Base-by-base conservation (phyloP, 2,329 filamentous ascomycete species). In the Chaetomium strumarium region DNA sequence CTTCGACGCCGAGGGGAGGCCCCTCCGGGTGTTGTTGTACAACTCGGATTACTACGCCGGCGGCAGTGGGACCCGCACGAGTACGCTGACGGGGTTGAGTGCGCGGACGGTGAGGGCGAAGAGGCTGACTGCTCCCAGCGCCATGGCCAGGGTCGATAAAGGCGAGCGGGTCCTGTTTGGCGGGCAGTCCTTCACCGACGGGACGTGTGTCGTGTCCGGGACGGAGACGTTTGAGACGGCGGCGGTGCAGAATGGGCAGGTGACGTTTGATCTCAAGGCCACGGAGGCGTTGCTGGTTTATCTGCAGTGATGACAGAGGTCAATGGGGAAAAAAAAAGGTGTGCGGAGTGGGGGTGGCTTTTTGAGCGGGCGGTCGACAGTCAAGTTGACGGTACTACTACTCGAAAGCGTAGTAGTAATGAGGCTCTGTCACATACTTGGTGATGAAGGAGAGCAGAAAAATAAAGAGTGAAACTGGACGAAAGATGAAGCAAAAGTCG, bases 241-340 rank as follows among this genome's bases (percentile, higher is more conserved):
- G 5, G 42, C 49, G 7, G 69, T 72, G 5, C 62, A 56, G 13
- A 62, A 60, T n/a, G 72, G 72, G 1, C 60, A 66, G 39, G 71
- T 66, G 1, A 72, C 67, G 0, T 72, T 75, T 48, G 66, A 63
- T 1, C 51, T 79, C 19, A 63, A 62, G 17, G 76, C 74, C 6
- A 72, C 71, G 7, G 76, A 79, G 60, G 75, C 74, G 5, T 60
- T 78, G 51, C 52, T 79, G 44, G 67, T 78, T 20, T 75, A 76
- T 62, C 55, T 79, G 46, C 58, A 72, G 56, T 65, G 29, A 50
- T 14, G 9, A 29, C 11, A 33, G 33, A n/a, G 34, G 13, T 13
- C 11, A 10, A 34, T 24, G 24, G 24, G 7, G 24, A 24, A 24
- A 4, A 7, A n/a, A n/a, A n/a, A n/a, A n/a, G n/a, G n/a, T n/a